phyloP scores from a whole-genome alignment of 108 stramenopile genomes.

The Nannochloropsis oceanica region DNA sequence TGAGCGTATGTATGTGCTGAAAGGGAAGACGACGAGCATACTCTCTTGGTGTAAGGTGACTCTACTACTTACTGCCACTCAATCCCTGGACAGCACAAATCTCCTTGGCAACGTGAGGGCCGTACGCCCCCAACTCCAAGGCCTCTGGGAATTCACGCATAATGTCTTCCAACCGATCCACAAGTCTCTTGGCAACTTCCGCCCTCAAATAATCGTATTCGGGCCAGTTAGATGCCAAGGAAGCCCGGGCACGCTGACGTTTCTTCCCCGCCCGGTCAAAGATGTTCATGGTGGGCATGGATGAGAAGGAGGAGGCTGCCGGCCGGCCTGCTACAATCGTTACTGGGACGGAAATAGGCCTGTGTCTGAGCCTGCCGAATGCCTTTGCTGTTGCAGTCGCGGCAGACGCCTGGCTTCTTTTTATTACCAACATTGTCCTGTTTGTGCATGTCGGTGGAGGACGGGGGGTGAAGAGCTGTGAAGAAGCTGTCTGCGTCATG shows the following conservation, averaged over 20 bases:
- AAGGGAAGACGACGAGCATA: not conserved
- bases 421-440: too few species aligned
- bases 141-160: slow-evolving; percentile 32
- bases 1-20: not conserved
- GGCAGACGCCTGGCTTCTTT: too few species aligned
- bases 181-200: slow-evolving; percentile 7
- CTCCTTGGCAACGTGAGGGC: slow-evolving; percentile 23
- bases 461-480: too few species aligned
- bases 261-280: not conserved
- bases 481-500: too few species aligned
- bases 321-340: too few species aligned
- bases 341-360: too few species aligned
- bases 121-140: slow-evolving; percentile 34
- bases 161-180: slow-evolving; percentile 31
- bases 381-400: too few species aligned
- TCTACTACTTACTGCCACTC: not conserved
- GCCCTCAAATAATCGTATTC: slow-evolving; percentile 25
- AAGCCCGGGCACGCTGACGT: not conserved
- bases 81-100: not conserved
- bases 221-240: not conserved
- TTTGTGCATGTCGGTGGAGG: too few species aligned
- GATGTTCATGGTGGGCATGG: not conserved
- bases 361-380: too few species aligned
- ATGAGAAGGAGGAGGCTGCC: not conserved
- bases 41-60: not conserved